Conservation (phyloP, 2,329 filamentous ascomycete genomes). For the Curvularia lunata region DNA sequence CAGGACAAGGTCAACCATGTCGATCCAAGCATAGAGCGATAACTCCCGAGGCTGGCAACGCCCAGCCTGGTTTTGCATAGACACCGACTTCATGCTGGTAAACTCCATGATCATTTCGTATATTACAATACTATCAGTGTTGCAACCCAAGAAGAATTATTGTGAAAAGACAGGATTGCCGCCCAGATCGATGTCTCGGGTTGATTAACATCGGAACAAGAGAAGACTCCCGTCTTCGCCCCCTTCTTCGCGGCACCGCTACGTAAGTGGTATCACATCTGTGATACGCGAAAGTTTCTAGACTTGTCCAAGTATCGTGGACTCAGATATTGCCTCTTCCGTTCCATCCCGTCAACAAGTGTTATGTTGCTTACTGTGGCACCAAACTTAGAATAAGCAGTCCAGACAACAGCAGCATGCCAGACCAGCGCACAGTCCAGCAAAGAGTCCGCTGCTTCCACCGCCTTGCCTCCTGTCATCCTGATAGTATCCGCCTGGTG, state of each 20-base stretch:
- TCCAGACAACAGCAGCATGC: constrained; percentile 62
- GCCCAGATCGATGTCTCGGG: not conserved
- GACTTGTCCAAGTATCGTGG: not conserved
- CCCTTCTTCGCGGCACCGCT: not conserved
- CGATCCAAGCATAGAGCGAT: not conserved
- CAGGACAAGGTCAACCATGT: constrained; percentile 17
- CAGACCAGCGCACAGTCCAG: constrained; percentile 53
- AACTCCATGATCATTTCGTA: not conserved
- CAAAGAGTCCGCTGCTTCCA: constrained; percentile 50
- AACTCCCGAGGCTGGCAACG: not conserved
- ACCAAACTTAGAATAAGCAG: constrained; percentile 52
- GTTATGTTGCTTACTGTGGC: not conserved
- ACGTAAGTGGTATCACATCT: not conserved
- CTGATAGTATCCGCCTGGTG: constrained; percentile 49
- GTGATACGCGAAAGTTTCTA: not conserved
- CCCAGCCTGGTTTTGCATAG: not conserved
- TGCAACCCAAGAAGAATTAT: not conserved
- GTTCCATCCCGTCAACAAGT: not conserved
- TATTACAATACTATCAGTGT: not conserved
- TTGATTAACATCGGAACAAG: constrained; percentile 6
- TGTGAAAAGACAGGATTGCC: not conserved
- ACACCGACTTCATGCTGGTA: not conserved
- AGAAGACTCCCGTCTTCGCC: constrained; percentile 9
- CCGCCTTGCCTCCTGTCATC: constrained; percentile 39
- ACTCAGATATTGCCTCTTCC: not conserved